Evolutionary conservation across 257 asterid species (phyloP), one percentile per base, ranked within the genome.

Genomic region (Solanum neorickii): DNA sequence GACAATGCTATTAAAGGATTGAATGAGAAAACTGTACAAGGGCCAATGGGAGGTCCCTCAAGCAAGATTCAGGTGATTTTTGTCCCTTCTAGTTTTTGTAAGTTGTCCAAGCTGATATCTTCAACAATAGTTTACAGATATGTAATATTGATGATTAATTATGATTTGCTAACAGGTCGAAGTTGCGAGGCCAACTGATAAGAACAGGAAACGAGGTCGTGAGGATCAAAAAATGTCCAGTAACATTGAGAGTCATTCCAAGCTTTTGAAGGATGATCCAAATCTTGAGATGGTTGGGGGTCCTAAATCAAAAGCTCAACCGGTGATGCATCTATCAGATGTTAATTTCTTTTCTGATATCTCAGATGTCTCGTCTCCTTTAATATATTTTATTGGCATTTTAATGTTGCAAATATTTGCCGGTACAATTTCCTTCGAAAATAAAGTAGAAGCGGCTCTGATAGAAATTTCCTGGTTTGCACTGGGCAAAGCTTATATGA

Each of bases 111-210:
- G 85, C 46, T 82, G 31, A 82, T 18, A 29, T 49, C 18, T 49
- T 49, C 42, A 29, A 49, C 46, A 6, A 31, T 82, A 49, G 29
- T 49, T 46, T 37, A 35, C 37, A 10, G 70, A 44, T 77, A 46
- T 20, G 62, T 82, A 49, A 82, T 52, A 70, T 47, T 27, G 84
- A n/a, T 85, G 77, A 72, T 60, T 9, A 75, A 14, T 56, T 83
- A 33, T 66, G 86, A 56, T 90, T 72, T 92, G 75, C 90, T 87
- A 87, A 82, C 93, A 96, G 99, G 95, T 96, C 87, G 99, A 96
- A 93, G 92, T 96, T 86, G 99, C 99, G 60, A 93, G 95, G 90
- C 98, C 99, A 33, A 86, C 90, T 92, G 96, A 91, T 68, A 92
- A 86, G 90, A 95, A 87, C 91, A 95, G 89, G 93, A 96, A 96